These are phyloP conservation scores for Plasmodium cynomolgi DNA, from an alignment of 169 alveolate genomes.

Conservation along the genomic window DNA sequence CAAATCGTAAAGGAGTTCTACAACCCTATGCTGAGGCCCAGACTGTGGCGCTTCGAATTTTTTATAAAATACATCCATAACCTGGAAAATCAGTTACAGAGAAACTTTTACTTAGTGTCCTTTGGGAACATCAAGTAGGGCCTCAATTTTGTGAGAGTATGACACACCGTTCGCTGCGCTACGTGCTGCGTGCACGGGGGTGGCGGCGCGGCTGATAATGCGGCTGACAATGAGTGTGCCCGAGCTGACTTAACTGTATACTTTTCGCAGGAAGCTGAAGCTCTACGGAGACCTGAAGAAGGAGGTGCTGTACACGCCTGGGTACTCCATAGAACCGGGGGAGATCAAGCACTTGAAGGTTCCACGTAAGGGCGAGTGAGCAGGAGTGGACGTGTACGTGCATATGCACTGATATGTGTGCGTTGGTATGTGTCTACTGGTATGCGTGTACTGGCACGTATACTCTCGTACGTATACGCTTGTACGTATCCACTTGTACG, in stretches of 20 bases:
- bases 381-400: not conserved
- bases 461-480: too few species aligned
- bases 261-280: slow-evolving; percentile 34
- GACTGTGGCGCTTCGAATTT: slow-evolving; percentile 74
- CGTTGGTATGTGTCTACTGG: too few species aligned
- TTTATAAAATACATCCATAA: slow-evolving; percentile 70
- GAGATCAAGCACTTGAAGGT: slow-evolving; percentile 73
- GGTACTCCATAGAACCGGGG: slow-evolving; percentile 81
- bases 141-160: not conserved
- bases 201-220: too few species aligned
- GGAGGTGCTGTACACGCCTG: slow-evolving; percentile 82
- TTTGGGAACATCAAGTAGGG: slow-evolving; percentile 58
- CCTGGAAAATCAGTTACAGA: slow-evolving; percentile 58
- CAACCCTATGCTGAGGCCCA: slow-evolving; percentile 71
- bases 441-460: not conserved
- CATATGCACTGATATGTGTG: not conserved
- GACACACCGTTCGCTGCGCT: not conserved
- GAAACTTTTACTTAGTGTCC: slow-evolving; percentile 58
- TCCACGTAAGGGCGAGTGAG: slow-evolving; percentile 75
- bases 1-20: slow-evolving; percentile 57
- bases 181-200: not conserved
- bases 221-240: not conserved
- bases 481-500: too few species aligned
- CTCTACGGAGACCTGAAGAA: slow-evolving; percentile 64
- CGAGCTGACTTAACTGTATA: not conserved